Evolutionary conservation across 257 asterid species (phyloP).

Genomic region (Plantago major): DNA sequence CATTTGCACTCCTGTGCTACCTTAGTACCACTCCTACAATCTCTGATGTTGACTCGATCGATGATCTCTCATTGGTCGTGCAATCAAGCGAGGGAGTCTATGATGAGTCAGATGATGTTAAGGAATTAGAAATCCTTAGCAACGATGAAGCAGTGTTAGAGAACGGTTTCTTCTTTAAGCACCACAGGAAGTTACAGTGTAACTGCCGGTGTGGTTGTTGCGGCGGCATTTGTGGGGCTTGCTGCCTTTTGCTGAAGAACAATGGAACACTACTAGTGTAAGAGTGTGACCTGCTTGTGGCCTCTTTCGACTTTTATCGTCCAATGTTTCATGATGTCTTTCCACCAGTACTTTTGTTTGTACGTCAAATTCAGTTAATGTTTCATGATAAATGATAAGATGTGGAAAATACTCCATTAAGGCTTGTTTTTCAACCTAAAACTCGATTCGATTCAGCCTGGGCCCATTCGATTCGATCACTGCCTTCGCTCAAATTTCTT

Average conservation of each 20-base stretch:
- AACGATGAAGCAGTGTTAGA: neutral
- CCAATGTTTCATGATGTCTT: too few relatives aligned
- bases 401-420: too few relatives aligned
- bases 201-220: slow-evolving; percentile 4
- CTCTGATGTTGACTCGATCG: neutral
- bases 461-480: too few relatives aligned
- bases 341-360: too few relatives aligned
- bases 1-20: slow-evolving; percentile 17
- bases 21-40: slow-evolving; percentile 6
- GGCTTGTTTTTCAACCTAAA: too few relatives aligned
- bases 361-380: too few relatives aligned
- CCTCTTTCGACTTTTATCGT: too few relatives aligned
- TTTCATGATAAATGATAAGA: too few relatives aligned
- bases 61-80: neutral
- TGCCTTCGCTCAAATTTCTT: too few relatives aligned
- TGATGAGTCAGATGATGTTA: neutral
- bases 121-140: neutral
- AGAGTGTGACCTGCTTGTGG: too few relatives aligned
- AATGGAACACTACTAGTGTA: too few relatives aligned
- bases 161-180: neutral
- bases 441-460: too few relatives aligned
- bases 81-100: neutral
- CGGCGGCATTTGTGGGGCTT: neutral
- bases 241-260: slow-evolving; percentile 6
- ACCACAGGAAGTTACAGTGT: slow-evolving; percentile 13